Evolutionary conservation across 2,329 filamentous ascomycete genomes (phyloP), one percentile per base, ranked within the genome.

Genomic region (Penicillium sp.): DNA sequence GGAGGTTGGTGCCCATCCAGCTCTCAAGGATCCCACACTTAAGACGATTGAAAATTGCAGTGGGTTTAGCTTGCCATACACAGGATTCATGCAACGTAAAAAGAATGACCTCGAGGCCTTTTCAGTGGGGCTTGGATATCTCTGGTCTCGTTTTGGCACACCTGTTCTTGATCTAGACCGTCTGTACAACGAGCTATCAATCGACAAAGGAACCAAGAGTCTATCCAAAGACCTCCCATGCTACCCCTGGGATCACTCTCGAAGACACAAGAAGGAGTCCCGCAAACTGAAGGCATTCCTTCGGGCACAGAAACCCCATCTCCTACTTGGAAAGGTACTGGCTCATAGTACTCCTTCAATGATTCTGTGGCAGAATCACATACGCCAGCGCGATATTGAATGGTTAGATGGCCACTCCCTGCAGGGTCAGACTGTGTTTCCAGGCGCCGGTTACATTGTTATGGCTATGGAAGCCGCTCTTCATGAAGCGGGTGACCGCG

Each of bases 401-500:
- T 76, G 74, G 74, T 51, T 76, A 9, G 49, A 33, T 4, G 69
- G 68, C 47, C 74, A 77, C 50, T 59, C 64, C 31, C 53, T 77
- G 3, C 70, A 73, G 39, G 64, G 64, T 3, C 65, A 72, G 48
- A 63, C 65, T 8, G 59, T 73, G 9, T 69, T 72, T 31, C 72
- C 72, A 4, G 68, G 62, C 4, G 65, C 69, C 5, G 70, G 62
- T 0, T 73, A 67, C 43, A 50, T 70, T 8, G 59, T 56, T 2
- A 68, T 68, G 37, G 69, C 69, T 2, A 55, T 69, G 2, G 69
- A 74, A 31, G 61, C 67, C 13, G 42, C 61, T 6, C 16, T 59
- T 2, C 48, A 55, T 13, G 63, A 63, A 25, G 68, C 67, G 7
- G n/a, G 21, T 21, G 39, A 21, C n/a, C n/a, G 21, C n/a, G 21